Evolutionary conservation across 2,329 filamentous ascomycete genomes (phyloP).

Genomic region (Hypoxylon sp.): DNA sequence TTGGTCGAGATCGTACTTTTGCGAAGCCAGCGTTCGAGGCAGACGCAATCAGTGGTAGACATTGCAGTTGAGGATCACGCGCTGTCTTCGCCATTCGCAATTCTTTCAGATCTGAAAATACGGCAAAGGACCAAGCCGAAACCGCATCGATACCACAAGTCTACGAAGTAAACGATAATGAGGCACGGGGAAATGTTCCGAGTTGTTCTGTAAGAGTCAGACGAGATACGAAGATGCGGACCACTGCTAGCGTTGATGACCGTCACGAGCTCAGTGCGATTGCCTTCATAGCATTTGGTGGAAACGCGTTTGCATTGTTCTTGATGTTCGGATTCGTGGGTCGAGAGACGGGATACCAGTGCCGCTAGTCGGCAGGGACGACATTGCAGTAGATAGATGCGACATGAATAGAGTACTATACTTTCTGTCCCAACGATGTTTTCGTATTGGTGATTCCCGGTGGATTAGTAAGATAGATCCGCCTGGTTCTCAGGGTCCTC

Average conservation of each 20-base stretch:
- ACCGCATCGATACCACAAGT: constrained; percentile 6
- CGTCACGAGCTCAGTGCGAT: constrained; percentile 8
- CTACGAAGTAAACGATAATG: constrained; percentile 32
- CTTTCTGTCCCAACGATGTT: constrained; percentile 22
- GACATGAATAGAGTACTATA: constrained; percentile 22
- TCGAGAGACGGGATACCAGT: constrained; percentile 6
- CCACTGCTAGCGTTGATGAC: constrained; percentile 2
- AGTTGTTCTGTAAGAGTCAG: constrained; percentile 18
- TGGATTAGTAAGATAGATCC: too few relatives aligned
- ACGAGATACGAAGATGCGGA: constrained; percentile 30
- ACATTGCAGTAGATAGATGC: constrained; percentile 16
- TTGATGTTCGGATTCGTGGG: not conserved
- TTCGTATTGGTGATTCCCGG: not conserved
- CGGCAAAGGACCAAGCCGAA: too few relatives aligned
- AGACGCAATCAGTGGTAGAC: not conserved
- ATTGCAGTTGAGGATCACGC: not conserved
- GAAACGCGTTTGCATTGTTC: not conserved
- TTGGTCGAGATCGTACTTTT: not conserved
- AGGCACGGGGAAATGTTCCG: constrained; percentile 10
- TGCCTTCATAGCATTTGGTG: not conserved
- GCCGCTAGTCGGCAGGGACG: constrained; percentile 1
- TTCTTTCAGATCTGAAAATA: not conserved
- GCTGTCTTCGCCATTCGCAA: not conserved
- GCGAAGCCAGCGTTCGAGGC: not conserved
- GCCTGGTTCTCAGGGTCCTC: too few relatives aligned